Percentiles rank a stretch among this genome's conserved stretches.
These are phyloP conservation scores for Globisporangium sylvaticum DNA, from an alignment of 352 stramenopile genomes.

Conservation along the genomic window DNA sequence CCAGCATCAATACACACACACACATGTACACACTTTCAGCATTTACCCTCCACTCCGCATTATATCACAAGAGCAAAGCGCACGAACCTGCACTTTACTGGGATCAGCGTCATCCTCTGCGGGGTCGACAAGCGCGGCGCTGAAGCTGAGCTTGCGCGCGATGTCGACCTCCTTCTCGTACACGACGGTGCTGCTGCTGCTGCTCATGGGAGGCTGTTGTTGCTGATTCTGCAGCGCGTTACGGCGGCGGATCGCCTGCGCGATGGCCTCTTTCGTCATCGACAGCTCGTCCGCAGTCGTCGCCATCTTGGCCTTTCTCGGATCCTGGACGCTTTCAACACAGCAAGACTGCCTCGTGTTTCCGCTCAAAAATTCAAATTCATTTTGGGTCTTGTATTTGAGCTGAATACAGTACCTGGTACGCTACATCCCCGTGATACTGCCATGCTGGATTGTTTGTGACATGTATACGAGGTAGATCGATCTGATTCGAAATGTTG, in stretches of 20 bases:
- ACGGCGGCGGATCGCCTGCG: constrained; percentile 12
- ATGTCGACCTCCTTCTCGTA: constrained; percentile 30
- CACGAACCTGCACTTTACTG: constrained; percentile 23
- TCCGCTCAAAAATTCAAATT: background rate
- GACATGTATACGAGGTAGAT: no score
- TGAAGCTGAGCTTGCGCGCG: constrained; percentile 69
- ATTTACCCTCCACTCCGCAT: background rate
- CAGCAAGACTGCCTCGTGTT: background rate
- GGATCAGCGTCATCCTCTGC: constrained; percentile 15
- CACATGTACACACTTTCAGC: background rate
- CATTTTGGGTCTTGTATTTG: background rate
- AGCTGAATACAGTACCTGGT: background rate
- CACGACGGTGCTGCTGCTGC: background rate
- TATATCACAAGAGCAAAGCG: background rate
- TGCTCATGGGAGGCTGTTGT: background rate
- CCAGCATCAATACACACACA: background rate
- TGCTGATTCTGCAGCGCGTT: constrained; percentile 12
- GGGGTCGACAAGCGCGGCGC: constrained; percentile 29
- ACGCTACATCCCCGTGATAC: background rate
- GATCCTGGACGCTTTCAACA: background rate
- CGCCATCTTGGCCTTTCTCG: background rate
- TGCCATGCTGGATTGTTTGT: no score
- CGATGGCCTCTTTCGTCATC: constrained; percentile 18
- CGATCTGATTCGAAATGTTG: background rate
- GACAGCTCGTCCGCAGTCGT: background rate